These are phyloP conservation scores for Suillus occidentalis DNA, from an alignment of 768 basidiomycete species.

Conservation along the genomic window DNA sequence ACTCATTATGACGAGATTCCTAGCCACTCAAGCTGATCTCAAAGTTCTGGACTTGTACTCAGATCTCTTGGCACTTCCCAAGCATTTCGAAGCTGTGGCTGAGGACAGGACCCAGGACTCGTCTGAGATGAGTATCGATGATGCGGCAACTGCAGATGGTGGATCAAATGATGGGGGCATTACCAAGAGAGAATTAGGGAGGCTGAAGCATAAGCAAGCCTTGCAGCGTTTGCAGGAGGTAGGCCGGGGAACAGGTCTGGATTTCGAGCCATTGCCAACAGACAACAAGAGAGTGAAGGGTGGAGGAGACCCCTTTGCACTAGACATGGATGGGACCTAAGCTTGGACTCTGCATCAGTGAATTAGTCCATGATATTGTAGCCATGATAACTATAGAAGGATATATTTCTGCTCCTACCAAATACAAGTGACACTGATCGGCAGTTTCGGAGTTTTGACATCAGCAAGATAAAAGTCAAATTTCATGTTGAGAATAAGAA, in stretches of 20 bases:
- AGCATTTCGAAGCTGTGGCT: constrained; percentile 48
- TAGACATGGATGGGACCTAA: constrained; percentile 4
- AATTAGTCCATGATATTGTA: too few species aligned
- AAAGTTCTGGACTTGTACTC: constrained; percentile 60
- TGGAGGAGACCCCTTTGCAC: constrained; percentile 4
- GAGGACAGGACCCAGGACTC: constrained; percentile 39
- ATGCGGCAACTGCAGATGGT: constrained; percentile 14
- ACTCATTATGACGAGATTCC: constrained; percentile 1
- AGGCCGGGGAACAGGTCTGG: not conserved
- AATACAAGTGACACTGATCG: too few species aligned
- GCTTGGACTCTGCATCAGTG: not conserved
- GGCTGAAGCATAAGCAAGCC: constrained; percentile 52
- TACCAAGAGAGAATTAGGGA: constrained; percentile 47
- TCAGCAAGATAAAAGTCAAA: too few species aligned
- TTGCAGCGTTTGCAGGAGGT: constrained; percentile 30
- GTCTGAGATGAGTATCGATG: constrained; percentile 14
- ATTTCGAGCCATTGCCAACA: constrained; percentile 4
- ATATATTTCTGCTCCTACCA: too few species aligned
- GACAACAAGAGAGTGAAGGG: constrained; percentile 20
- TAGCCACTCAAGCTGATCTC: constrained; percentile 52
- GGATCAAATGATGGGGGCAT: constrained; percentile 27
- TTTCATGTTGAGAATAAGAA: too few species aligned
- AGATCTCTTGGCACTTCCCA: constrained; percentile 58
- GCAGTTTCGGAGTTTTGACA: too few species aligned
- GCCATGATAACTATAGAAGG: too few species aligned